A percentile compares a stretch with the other conserved stretches of the same genome.
Conservation (phyloP, 2,329 filamentous ascomycete species). For the Beauveria brongniartii region DNA sequence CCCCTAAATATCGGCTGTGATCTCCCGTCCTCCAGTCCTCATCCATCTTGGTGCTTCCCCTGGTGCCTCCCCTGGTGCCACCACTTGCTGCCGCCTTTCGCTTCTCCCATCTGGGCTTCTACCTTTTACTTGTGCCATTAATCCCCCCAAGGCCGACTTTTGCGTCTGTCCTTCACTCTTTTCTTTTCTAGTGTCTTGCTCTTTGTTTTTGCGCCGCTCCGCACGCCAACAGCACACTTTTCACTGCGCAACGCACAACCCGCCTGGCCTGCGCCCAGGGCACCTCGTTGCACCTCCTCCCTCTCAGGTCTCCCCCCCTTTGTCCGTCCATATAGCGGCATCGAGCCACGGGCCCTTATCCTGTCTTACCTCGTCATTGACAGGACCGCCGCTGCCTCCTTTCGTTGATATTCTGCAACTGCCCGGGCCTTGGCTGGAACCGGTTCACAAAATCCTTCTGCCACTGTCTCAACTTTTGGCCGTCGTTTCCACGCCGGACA, state of each 20-base stretch:
- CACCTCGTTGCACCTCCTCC: neutral
- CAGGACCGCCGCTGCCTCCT: neutral
- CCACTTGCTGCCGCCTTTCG: neutral
- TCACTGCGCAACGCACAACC: neutral
- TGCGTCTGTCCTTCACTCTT: neutral
- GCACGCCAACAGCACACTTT: neutral
- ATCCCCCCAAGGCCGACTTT: neutral
- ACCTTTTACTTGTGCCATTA: neutral
- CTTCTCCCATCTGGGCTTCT: neutral
- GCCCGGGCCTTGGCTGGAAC: neutral
- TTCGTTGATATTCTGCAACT: neutral
- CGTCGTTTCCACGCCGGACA: neutral
- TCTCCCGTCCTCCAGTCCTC: neutral
- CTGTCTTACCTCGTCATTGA: slow-evolving; percentile 2
- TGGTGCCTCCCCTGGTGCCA: neutral
- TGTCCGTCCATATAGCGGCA: neutral
- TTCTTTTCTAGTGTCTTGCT: neutral
- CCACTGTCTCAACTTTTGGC: neutral
- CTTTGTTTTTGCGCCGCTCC: neutral
- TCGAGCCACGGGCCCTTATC: neutral
- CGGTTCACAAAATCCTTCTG: neutral
- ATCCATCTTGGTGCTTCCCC: neutral
- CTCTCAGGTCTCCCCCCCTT: neutral
- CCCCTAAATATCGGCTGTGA: neutral
- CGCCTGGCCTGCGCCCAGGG: neutral